Conservation (phyloP, 108 stramenopile species). For the Nitzschia sp. region DNA sequence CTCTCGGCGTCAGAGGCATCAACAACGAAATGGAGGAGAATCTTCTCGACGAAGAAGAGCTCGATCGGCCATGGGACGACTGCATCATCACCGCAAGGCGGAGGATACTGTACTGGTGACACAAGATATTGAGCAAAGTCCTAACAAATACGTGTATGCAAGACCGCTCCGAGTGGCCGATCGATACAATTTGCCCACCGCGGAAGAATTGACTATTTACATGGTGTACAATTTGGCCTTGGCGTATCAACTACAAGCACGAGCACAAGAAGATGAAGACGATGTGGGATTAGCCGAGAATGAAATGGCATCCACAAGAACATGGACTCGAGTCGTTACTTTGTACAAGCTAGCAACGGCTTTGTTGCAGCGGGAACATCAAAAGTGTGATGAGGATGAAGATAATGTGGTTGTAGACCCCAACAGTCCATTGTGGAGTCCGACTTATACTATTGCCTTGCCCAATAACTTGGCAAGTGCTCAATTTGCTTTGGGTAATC, state of each 20-base stretch:
- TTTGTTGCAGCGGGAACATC: neutral
- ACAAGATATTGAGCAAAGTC: neutral
- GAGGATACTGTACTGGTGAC: neutral
- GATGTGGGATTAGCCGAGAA: neutral
- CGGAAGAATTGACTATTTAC: neutral
- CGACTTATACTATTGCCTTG: conserved; percentile 3
- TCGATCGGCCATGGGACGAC: conserved; percentile 4
- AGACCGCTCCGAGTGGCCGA: neutral
- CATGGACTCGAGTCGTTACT: neutral
- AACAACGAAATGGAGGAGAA: no score
- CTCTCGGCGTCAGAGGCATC: no score
- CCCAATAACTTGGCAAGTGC: conserved; percentile 5
- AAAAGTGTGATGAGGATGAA: neutral
- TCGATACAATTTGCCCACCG: neutral
- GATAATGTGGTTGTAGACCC: neutral
- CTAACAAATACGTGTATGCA: neutral
- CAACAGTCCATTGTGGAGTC: conserved; percentile 1
- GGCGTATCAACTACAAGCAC: conserved; percentile 1
- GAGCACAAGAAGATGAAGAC: neutral
- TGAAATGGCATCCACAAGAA: neutral
- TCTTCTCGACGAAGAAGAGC: neutral
- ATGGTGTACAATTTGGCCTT: neutral
- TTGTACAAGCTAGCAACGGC: neutral
- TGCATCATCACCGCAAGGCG: neutral
- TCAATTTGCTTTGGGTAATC: neutral